A percentile compares a stretch with the other conserved stretches of the same genome.
These are phyloP conservation scores for Podaxis mareebaensis DNA, from an alignment of 768 basidiomycete species.

Conservation along the genomic window DNA sequence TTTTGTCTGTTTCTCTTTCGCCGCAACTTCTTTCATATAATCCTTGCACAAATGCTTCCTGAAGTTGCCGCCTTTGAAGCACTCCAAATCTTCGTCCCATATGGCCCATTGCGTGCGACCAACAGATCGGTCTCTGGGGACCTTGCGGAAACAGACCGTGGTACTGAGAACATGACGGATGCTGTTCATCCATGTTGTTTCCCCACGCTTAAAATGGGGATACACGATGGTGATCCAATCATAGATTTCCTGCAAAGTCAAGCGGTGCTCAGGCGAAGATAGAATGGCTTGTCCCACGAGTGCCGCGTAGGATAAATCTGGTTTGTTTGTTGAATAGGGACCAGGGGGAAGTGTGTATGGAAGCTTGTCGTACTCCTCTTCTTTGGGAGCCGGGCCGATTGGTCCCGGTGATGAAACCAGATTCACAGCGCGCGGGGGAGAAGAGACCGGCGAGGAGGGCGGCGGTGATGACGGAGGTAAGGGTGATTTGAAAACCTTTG, in stretches of 20 bases:
- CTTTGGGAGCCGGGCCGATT: constrained; percentile 63
- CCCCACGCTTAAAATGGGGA: constrained; percentile 90
- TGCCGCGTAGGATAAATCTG: constrained; percentile 90
- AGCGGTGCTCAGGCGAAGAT: constrained; percentile 77
- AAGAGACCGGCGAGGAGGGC: constrained; percentile 51
- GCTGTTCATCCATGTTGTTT: constrained; percentile 97
- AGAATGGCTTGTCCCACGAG: constrained; percentile 94
- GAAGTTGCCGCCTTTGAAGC: constrained; percentile 84
- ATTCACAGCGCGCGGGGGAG: constrained; percentile 54
- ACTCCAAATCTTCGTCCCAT: constrained; percentile 77
- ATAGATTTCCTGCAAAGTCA: constrained; percentile 95
- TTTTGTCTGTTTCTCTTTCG: constrained; percentile 35
- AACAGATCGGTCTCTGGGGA: constrained; percentile 70
- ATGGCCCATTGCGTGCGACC: constrained; percentile 90
- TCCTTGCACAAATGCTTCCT: constrained; percentile 61
- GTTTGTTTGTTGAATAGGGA: constrained; percentile 78
- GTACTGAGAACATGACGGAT: constrained; percentile 96
- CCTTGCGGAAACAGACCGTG: constrained; percentile 88
- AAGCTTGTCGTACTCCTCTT: constrained; percentile 64
- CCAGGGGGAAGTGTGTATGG: constrained; percentile 83
- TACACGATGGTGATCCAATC: constrained; percentile 94
- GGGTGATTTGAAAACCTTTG: constrained; percentile 40
- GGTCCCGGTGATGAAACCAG: constrained; percentile 85
- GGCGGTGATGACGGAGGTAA: constrained; percentile 64
- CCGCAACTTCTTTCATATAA: constrained; percentile 36